phyloP scores from a whole-genome alignment of 495 filamentous ascomycete species.

The Penicillium crystallinum region DNA sequence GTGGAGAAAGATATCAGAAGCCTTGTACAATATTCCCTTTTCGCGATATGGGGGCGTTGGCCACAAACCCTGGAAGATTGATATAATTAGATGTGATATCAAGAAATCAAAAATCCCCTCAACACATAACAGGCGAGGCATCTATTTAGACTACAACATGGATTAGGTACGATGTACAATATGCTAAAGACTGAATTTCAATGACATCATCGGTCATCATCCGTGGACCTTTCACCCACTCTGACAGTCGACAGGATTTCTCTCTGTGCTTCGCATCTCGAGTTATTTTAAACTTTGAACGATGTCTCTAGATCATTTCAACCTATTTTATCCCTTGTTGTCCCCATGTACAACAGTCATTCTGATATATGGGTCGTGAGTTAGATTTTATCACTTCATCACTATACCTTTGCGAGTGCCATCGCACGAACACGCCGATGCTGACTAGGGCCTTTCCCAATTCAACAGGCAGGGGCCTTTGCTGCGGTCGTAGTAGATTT shows the following conservation, averaged over 20 bases:
- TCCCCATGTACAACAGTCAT: conserved; percentile 43
- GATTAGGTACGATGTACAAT: too few species aligned
- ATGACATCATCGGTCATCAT: conserved; percentile 7
- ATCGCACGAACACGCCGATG: not conserved
- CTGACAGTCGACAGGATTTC: not conserved
- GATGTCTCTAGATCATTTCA: not conserved
- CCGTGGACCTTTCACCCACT: too few species aligned
- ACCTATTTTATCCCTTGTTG: not conserved
- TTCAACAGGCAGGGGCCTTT: conserved; percentile 66
- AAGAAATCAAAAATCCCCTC: not conserved
- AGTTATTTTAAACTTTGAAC: not conserved
- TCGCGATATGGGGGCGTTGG: not conserved
- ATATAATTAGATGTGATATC: not conserved
- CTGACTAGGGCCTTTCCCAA: not conserved
- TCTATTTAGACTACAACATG: too few species aligned
- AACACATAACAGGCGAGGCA: too few species aligned
- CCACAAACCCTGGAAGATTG: not conserved
- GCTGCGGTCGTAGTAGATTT: conserved; percentile 78
- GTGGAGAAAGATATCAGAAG: not conserved
- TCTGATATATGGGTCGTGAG: conserved; percentile 49
- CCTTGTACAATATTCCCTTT: not conserved
- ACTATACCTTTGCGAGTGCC: too few species aligned
- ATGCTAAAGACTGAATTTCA: too few species aligned
- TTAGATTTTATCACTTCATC: not conserved
- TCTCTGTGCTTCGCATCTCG: not conserved